A percentile compares a stretch with the other conserved stretches of the same genome.
Conservation (phyloP, 768 basidiomycete genomes). For the Holtermanniella nyarrowii region DNA sequence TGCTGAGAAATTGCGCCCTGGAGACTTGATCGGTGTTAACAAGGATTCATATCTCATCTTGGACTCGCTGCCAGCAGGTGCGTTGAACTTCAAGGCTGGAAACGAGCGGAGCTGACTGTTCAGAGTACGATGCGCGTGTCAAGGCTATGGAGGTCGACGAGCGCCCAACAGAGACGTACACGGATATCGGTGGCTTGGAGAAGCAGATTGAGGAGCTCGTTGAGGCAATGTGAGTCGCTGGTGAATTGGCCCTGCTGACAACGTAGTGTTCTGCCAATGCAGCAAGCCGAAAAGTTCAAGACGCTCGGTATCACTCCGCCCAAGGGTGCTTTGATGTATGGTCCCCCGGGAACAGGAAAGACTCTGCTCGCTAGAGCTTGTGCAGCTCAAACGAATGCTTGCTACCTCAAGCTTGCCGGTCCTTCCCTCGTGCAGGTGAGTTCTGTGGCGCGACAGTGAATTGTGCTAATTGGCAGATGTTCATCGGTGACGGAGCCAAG, state of each 20-base stretch:
- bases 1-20: constrained; percentile 74
- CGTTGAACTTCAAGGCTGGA: constrained; percentile 3
- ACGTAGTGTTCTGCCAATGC: constrained; percentile 78
- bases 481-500: constrained; percentile 98
- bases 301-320: constrained; percentile 94
- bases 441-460: neutral
- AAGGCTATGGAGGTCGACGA: constrained; percentile 99
- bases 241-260: neutral
- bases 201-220: constrained; percentile 99
- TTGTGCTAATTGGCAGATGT: constrained; percentile 52
- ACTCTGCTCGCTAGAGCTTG: constrained; percentile 95
- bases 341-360: constrained; percentile 95
- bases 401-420: constrained; percentile 94
- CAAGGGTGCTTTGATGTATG: constrained; percentile 98
- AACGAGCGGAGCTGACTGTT: neutral
- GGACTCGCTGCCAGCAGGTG: constrained; percentile 70
- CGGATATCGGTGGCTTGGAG: constrained; percentile 87
- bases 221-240: constrained; percentile 61
- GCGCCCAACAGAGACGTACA: constrained; percentile 91
- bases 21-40: constrained; percentile 96
- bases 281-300: constrained; percentile 93
- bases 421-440: constrained; percentile 80
- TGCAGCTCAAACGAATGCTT: constrained; percentile 94
- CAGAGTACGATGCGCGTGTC: constrained; percentile 94
- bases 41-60: constrained; percentile 97